Base-by-base conservation (phyloP, 1,139 yeast genomes). In the Candida sp. region DNA sequence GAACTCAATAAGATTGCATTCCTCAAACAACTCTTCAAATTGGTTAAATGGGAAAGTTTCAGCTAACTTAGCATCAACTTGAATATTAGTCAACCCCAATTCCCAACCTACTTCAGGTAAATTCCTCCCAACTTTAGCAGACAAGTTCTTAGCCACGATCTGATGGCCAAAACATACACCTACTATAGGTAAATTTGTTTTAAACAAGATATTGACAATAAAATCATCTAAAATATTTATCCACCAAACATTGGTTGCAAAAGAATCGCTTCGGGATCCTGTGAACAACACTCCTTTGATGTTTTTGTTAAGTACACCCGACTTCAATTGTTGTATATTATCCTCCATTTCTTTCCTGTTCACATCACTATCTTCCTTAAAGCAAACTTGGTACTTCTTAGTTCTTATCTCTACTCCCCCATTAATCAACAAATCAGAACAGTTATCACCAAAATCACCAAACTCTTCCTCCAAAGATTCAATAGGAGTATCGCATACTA, bases 111-210 rank as follows among this genome's bases (percentile, higher is more conserved):
- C 29, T 25, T 25, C 11, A 12, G 60, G 46, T 1, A 68, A 60
- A 59, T 82, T 86, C 46, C 81, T 68, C 5, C 68, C 80, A 4
- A 85, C 84, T 40, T 65, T 64, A 34, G 80, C 74, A 2, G 89
- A 93, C 39, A 87, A 63, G 5, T 84, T 81, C 45, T 83, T 73
- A 2, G 82, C 84, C 23, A 87, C 61, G 19, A 88, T 70, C 58
- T 90, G 97, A 60, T 89, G 97, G 3, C 97, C 97, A 60, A 87
- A 89, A 60, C 97, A 90, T 35, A 89, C 70, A 1, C 95, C 91
- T 3, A 77, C 73, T 3, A 80, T 50, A 1, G 85, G 85, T 42
- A 72, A 55, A 49, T 54, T 47, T 3, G 47, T 42, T 25, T 54
- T 38, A 52, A 64, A 68, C 36, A 60, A 58, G 42, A 48, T 56